Base-by-base conservation (phyloP, 257 asterid genomes). In the Lycium ferocissimum region DNA sequence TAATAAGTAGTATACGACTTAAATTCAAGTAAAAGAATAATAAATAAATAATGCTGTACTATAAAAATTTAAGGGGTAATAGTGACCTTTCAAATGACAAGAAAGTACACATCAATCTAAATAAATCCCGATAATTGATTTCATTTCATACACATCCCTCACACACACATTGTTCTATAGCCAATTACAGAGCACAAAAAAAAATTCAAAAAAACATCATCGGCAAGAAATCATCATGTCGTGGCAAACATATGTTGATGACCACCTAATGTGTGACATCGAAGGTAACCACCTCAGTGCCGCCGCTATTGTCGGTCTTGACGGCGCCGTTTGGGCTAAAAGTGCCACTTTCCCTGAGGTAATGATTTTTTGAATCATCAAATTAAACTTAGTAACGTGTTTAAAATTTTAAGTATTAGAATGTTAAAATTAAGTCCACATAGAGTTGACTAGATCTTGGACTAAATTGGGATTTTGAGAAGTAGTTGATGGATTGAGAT, bases 201-300 rank as follows among this genome's bases (percentile, higher is more conserved):
- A 7, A 5, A 15, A 1, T n/a, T n/a, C n/a, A 69, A 70, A 14
- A 38, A 80, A 22, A 6, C 59, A n/a, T 49, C 85, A 59, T n/a
- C 53, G 83, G 66, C 65, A 79, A 66, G 56, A 47, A 43, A 71
- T 79, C 67, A 88, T 86, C 84, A 93, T 93, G 98, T 95, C 98
- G 94, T 94, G 98, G 98, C 98, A 95, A 92, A 75, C 92, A 1
- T 95, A 94, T 87, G 94, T 95, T n/a, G 98, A 95, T 79, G 96
- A 92, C 3, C 95, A 93, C 88, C 91, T 95, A 89, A 67, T 95
- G 94, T 95, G 94, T 84, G 98, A 91, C 0, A 70, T 89, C 63
- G 98, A 92, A 70, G 94, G 92, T 73, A 63, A 84, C 90, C 90
- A 79, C 82, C 98, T 95, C 84, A 37, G 91, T 81, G 84, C 98